These are phyloP conservation scores for Rosa chinensis DNA, from an alignment of 306 rosid species.

Conservation along the genomic window DNA sequence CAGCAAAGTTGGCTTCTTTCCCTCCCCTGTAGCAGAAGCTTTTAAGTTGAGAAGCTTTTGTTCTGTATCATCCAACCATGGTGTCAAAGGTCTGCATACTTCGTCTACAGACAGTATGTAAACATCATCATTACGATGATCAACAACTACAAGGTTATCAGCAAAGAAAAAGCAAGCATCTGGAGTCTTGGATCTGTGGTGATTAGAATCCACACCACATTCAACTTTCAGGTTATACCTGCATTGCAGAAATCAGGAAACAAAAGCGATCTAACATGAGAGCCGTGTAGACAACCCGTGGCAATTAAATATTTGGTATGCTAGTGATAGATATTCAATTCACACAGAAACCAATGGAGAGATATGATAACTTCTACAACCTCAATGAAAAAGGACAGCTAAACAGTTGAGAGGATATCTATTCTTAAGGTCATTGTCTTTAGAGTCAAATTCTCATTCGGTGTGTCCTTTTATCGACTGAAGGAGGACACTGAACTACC, in stretches of 20 bases:
- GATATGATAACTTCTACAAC: not conserved
- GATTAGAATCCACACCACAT: constrained; percentile 64
- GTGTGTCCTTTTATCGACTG: not conserved
- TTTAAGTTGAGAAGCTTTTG: constrained; percentile 63
- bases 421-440: not conserved
- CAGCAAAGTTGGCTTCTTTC: constrained; percentile 32
- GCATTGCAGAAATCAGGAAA: constrained; percentile 36
- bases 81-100: constrained; percentile 38
- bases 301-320: not conserved
- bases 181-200: constrained; percentile 78
- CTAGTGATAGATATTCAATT: not conserved
- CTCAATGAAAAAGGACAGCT: not conserved
- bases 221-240: constrained; percentile 94
- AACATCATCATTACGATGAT: constrained; percentile 81
- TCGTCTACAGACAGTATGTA: constrained; percentile 69
- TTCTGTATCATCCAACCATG: constrained; percentile 76
- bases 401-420: not conserved
- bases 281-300: not conserved
- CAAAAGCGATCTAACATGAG: constrained; percentile 4
- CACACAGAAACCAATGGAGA: not conserved
- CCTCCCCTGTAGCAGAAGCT: constrained; percentile 34
- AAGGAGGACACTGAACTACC: not conserved
- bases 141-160: constrained; percentile 75
- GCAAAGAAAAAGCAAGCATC: constrained; percentile 98
- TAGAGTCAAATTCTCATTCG: not conserved